Conservation (phyloP, 345 rosid genomes). For the Murraya koenigii region DNA sequence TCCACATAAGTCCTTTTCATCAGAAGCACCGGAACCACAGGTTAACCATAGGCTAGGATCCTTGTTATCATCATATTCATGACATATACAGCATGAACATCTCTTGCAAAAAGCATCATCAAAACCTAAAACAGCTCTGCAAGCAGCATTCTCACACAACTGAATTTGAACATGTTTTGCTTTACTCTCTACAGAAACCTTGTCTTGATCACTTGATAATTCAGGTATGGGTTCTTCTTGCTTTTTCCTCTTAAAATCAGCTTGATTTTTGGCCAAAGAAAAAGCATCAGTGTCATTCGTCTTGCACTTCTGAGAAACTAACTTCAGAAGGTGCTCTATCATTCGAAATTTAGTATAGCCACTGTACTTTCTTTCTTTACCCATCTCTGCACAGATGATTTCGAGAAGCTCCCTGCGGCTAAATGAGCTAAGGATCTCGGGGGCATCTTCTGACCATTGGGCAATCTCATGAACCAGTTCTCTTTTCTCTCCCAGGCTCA, state of each 20-base stretch:
- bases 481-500: conserved; percentile 67
- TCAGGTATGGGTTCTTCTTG: conserved; percentile 30
- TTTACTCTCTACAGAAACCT: conserved; percentile 18
- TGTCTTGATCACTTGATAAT: conserved; percentile 17
- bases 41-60: conserved; percentile 87
- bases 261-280: conserved; percentile 19
- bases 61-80: conserved; percentile 70
- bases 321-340: conserved; percentile 69
- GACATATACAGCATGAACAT: conserved; percentile 86
- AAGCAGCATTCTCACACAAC: conserved; percentile 65
- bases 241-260: conserved; percentile 44
- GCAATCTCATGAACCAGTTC: conserved; percentile 63
- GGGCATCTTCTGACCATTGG: conserved; percentile 52
- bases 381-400: conserved; percentile 83
- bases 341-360: conserved; percentile 69
- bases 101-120: conserved; percentile 66
- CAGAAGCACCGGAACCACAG: conserved; percentile 53
- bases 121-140: conserved; percentile 47
- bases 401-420: conserved; percentile 75
- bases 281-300: conserved; percentile 8
- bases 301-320: conserved; percentile 46
- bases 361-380: conserved; percentile 69
- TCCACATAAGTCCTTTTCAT: conserved; percentile 54
- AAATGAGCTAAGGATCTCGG: conserved; percentile 68
- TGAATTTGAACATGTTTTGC: conserved; percentile 30